A percentile compares a stretch with the other conserved stretches of the same genome.
Evolutionary conservation across 1,139 yeast species (phyloP).

Genomic region (Zhuliangozyma blackwelliae): DNA sequence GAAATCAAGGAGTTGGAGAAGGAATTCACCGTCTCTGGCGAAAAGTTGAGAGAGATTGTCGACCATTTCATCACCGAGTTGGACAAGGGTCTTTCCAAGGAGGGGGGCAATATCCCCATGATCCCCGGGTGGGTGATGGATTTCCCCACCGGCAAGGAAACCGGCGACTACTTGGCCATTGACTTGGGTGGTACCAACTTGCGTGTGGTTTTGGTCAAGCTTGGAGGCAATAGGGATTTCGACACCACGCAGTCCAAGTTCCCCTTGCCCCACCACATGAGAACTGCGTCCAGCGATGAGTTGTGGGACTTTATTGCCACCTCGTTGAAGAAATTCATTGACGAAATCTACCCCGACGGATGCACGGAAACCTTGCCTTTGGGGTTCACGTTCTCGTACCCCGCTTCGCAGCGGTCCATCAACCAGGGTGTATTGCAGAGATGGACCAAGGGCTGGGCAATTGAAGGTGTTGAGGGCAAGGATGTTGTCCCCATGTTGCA

Average conservation of each 20-base stretch:
- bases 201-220: slow-evolving; percentile 79
- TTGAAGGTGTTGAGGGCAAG: slow-evolving; percentile 87
- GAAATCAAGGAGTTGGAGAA: slow-evolving; percentile 58
- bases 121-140: slow-evolving; percentile 96
- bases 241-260: slow-evolving; percentile 82
- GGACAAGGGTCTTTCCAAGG: slow-evolving; percentile 69
- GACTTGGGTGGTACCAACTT: slow-evolving; percentile 96
- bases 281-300: slow-evolving; percentile 74
- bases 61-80: slow-evolving; percentile 63
- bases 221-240: slow-evolving; percentile 75
- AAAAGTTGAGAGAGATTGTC: slow-evolving; percentile 59
- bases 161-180: slow-evolving; percentile 85
- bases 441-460: slow-evolving; percentile 98
- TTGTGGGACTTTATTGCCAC: slow-evolving; percentile 86
- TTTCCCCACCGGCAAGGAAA: slow-evolving; percentile 86
- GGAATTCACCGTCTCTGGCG: slow-evolving; percentile 60
- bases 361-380: slow-evolving; percentile 54
- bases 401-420: slow-evolving; percentile 80
- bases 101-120: slow-evolving; percentile 91
- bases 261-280: slow-evolving; percentile 66
- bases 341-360: slow-evolving; percentile 64
- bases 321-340: slow-evolving; percentile 60
- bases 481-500: slow-evolving; percentile 93
- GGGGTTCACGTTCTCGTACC: slow-evolving; percentile 95
- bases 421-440: slow-evolving; percentile 85